Evolutionary conservation across 495 filamentous ascomycete genomes (phyloP).

Genomic region (Podospora australis): DNA sequence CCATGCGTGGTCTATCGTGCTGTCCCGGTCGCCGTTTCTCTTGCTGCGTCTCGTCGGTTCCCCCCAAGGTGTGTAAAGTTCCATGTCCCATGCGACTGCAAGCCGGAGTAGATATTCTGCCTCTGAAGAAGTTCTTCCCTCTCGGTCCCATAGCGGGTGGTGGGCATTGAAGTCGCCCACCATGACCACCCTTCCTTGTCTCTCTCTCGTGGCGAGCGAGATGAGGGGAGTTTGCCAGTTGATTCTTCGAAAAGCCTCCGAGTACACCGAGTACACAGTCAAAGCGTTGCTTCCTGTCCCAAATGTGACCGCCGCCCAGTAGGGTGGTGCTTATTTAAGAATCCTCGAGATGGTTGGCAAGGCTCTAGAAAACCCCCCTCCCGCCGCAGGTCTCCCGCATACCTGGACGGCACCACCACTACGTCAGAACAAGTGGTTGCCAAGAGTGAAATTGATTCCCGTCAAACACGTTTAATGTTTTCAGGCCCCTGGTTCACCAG

Average conservation of each 20-base stretch:
- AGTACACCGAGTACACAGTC: neutral
- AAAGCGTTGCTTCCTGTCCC: neutral
- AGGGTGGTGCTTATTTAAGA: too few relatives aligned
- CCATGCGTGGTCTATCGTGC: neutral
- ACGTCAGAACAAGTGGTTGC: too few relatives aligned
- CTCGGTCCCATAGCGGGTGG: neutral
- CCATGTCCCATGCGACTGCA: neutral
- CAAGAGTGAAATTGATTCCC: too few relatives aligned
- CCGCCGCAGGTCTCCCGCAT: too few relatives aligned
- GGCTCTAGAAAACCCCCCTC: too few relatives aligned
- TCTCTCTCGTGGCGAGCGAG: neutral
- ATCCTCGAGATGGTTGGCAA: too few relatives aligned
- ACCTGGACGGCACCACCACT: too few relatives aligned
- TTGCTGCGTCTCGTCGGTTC: too few relatives aligned
- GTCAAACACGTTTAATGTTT: too few relatives aligned
- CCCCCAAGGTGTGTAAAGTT: neutral
- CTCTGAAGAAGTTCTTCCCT: neutral
- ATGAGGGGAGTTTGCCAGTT: neutral
- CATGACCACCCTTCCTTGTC: too few relatives aligned
- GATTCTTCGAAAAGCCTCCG: neutral
- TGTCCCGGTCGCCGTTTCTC: neutral
- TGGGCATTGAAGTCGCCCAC: too few relatives aligned
- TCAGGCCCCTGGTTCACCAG: too few relatives aligned
- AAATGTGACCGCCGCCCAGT: neutral
- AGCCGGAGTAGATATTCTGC: neutral